These are phyloP conservation scores for Psilocybe sp. DNA, from an alignment of 768 basidiomycete species.

Conservation along the genomic window DNA sequence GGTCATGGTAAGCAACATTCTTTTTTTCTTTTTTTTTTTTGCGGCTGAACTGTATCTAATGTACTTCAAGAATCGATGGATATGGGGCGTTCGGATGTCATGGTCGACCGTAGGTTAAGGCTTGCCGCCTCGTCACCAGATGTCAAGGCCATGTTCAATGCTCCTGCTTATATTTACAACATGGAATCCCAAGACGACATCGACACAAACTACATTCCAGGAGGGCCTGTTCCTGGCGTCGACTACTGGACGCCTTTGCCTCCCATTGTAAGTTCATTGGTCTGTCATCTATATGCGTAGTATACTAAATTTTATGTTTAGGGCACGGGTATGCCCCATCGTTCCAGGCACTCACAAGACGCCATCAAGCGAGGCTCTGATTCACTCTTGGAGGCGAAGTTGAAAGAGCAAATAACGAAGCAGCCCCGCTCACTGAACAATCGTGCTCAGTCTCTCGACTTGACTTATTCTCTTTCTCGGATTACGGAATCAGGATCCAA, in stretches of 20 bases:
- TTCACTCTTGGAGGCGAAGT: constrained; percentile 78
- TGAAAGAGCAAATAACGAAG: constrained; percentile 73
- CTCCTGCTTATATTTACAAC: constrained; percentile 79
- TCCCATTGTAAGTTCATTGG: constrained; percentile 57
- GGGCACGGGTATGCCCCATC: constrained; percentile 69
- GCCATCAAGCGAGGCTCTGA: constrained; percentile 81
- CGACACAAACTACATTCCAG: constrained; percentile 51
- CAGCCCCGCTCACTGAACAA: constrained; percentile 76
- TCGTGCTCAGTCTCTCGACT: constrained; percentile 86
- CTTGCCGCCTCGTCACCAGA: constrained; percentile 90
- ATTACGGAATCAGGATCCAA: constrained; percentile 67
- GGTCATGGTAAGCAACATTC: constrained; percentile 45
- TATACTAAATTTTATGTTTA: constrained; percentile 25
- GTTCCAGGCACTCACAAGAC: constrained; percentile 71
- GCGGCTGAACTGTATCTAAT: not conserved
- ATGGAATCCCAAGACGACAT: constrained; percentile 70
- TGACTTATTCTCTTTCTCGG: constrained; percentile 80
- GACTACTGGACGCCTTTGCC: constrained; percentile 80
- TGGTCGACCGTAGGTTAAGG: constrained; percentile 71
- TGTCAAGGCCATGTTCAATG: constrained; percentile 92
- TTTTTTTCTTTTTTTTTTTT: constrained; percentile 2
- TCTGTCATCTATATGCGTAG: constrained; percentile 8
- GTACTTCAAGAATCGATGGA: constrained; percentile 65
- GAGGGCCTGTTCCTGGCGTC: constrained; percentile 40
- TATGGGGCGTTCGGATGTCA: constrained; percentile 66